Conservation (phyloP, 2,329 filamentous ascomycete species). For the Pseudogymnoascus sp. region DNA sequence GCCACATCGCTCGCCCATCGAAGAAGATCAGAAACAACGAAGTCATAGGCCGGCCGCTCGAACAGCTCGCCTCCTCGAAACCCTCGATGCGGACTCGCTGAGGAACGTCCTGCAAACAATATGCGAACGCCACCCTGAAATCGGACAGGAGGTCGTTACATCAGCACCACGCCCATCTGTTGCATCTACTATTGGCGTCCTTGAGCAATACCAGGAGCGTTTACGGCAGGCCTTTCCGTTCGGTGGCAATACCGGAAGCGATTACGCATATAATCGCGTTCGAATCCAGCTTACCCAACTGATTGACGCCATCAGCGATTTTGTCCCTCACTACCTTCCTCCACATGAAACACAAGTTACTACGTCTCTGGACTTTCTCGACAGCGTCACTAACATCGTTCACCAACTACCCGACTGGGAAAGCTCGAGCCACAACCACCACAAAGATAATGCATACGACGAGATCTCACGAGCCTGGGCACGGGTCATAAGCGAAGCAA, state of each 20-base stretch:
- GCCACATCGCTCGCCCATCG: constrained; percentile 59
- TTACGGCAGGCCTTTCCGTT: constrained; percentile 77
- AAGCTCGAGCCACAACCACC: constrained; percentile 77
- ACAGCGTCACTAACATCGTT: constrained; percentile 83
- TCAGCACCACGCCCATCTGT: constrained; percentile 85
- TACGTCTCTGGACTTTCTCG: constrained; percentile 77
- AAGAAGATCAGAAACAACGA: constrained; percentile 62
- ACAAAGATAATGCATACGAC: constrained; percentile 94
- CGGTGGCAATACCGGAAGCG: constrained; percentile 74
- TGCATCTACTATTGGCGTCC: constrained; percentile 68
- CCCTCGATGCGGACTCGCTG: constrained; percentile 77
- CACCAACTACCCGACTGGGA: constrained; percentile 90
- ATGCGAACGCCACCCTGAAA: constrained; percentile 80
- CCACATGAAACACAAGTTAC: constrained; percentile 82
- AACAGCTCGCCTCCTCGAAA: constrained; percentile 80
- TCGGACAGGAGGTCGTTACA: constrained; percentile 76
- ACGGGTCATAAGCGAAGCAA: constrained; percentile 80
- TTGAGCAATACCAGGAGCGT: constrained; percentile 73
- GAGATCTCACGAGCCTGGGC: constrained; percentile 94
- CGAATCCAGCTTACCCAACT: constrained; percentile 73
- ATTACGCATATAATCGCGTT: constrained; percentile 93
- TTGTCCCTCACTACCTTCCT: constrained; percentile 90
- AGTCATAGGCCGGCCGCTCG: constrained; percentile 57
- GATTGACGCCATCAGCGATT: constrained; percentile 85
- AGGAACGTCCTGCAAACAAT: constrained; percentile 82